phyloP scores from a whole-genome alignment of 1,139 yeast genomes.

The Cylindricascospora bacillispora region DNA sequence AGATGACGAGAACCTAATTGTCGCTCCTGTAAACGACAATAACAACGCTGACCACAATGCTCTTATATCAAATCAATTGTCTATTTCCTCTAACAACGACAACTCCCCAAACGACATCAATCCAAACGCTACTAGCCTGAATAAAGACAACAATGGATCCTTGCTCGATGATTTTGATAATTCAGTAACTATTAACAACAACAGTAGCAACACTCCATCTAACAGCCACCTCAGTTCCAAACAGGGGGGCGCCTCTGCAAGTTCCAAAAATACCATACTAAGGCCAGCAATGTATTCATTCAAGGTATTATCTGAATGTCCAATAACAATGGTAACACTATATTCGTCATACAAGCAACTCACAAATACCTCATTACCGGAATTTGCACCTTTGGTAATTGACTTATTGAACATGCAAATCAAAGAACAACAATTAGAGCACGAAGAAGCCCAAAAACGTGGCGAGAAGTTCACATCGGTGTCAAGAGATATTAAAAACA shows the following conservation, averaged over 20 bases:
- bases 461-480: slow-evolving; percentile 42
- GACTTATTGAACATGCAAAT: slow-evolving; percentile 68
- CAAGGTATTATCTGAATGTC: slow-evolving; percentile 91
- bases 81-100: slow-evolving; percentile 2
- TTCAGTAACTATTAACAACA: background rate
- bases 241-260: background rate
- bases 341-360: slow-evolving; percentile 77
- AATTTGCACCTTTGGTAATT: slow-evolving; percentile 72
- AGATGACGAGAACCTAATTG: slow-evolving; percentile 1
- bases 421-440: slow-evolving; percentile 56
- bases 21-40: too few relatives aligned
- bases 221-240: too few relatives aligned
- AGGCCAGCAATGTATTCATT: slow-evolving; percentile 62
- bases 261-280: slow-evolving; percentile 12
- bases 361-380: slow-evolving; percentile 58
- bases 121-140: background rate
- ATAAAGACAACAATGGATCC: slow-evolving; percentile 1
- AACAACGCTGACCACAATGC: slow-evolving; percentile 2
- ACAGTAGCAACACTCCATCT: too few relatives aligned
- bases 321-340: slow-evolving; percentile 87
- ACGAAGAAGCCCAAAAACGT: slow-evolving; percentile 43
- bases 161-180: too few relatives aligned
- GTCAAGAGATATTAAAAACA: slow-evolving; percentile 60
- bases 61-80: slow-evolving; percentile 3
- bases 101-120: slow-evolving; percentile 1